A percentile compares a stretch with the other conserved stretches of the same genome.
These are phyloP conservation scores for Skeletonema potamos DNA, from an alignment of 108 stramenopile species.

Conservation along the genomic window DNA sequence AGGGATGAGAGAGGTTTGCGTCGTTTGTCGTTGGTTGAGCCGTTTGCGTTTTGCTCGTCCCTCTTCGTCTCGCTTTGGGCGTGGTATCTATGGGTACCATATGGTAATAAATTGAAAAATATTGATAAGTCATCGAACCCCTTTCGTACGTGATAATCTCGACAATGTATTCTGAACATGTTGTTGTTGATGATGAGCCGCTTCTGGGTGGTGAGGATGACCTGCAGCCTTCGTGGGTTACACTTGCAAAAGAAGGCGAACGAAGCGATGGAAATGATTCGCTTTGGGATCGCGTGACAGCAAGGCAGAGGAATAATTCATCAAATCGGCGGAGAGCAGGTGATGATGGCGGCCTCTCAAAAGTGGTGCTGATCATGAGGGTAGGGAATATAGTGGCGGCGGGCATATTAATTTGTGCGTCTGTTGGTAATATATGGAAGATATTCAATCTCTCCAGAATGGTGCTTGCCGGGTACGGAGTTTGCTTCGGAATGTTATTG, in stretches of 20 bases:
- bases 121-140: no score
- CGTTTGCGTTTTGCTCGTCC: no score
- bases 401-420: slow-evolving; percentile 6
- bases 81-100: no score
- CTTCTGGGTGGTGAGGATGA: background rate
- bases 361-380: slow-evolving; percentile 6
- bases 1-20: no score
- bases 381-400: slow-evolving; percentile 3
- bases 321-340: background rate
- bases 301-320: background rate
- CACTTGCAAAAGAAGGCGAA: slow-evolving; percentile 19
- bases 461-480: slow-evolving; percentile 38
- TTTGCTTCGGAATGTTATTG: slow-evolving; percentile 31
- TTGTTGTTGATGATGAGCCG: background rate
- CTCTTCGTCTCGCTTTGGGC: no score
- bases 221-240: slow-evolving; percentile 26
- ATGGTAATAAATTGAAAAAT: no score
- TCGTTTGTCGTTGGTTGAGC: no score
- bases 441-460: slow-evolving; percentile 34
- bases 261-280: background rate
- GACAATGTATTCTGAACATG: background rate
- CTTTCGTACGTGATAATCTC: background rate
- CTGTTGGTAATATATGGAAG: slow-evolving; percentile 18
- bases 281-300: background rate
- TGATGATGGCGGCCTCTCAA: background rate